Evolutionary conservation across 2,329 filamentous ascomycete genomes (phyloP).

Genomic region (Geoglossum cookeanum): DNA sequence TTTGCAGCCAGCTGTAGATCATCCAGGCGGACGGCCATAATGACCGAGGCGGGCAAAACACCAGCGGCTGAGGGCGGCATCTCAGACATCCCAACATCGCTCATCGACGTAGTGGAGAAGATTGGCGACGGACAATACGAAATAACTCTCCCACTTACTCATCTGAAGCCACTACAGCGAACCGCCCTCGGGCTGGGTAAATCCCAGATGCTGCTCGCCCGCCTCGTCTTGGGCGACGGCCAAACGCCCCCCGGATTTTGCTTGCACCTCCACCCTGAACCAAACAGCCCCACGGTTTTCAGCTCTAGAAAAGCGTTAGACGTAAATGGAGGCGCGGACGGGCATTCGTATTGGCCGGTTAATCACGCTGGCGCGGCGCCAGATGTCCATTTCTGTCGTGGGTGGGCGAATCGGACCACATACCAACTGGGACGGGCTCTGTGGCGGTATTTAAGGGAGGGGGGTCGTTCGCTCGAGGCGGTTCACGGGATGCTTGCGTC

Average conservation of each 20-base stretch:
- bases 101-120: constrained; percentile 14
- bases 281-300: constrained; percentile 14
- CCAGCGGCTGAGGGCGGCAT: not conserved
- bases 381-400: not conserved
- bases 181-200: constrained; percentile 13
- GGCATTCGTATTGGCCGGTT: not conserved
- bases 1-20: too few species aligned
- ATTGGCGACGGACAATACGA: constrained; percentile 14
- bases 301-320: constrained; percentile 8
- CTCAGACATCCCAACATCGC: not conserved
- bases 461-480: constrained; percentile 6
- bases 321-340: not conserved
- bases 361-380: not conserved
- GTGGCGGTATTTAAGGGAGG: constrained; percentile 7
- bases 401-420: not conserved
- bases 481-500: constrained; percentile 10
- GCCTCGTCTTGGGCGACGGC: constrained; percentile 10
- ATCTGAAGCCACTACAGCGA: constrained; percentile 14
- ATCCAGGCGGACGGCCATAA: too few species aligned
- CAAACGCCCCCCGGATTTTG: constrained; percentile 13
- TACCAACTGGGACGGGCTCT: not conserved
- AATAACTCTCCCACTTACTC: constrained; percentile 14
- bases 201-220: constrained; percentile 11
- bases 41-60: too few species aligned
- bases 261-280: constrained; percentile 15